These are phyloP conservation scores for Flaveria robusta DNA, from an alignment of 129 eudicot genomes.

Conservation along the genomic window DNA sequence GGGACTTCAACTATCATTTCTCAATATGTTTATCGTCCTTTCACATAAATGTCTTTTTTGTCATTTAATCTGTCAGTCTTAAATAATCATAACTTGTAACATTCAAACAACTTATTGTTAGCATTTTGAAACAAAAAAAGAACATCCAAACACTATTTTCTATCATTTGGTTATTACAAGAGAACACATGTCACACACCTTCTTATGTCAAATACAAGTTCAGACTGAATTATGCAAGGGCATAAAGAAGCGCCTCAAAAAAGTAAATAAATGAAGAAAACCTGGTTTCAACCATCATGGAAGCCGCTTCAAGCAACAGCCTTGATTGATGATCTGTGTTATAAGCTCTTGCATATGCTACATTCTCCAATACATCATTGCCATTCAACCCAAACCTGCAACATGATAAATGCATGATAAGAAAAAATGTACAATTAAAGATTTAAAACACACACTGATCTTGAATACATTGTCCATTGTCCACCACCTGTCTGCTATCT, in stretches of 20 bases:
- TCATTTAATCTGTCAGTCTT: background rate
- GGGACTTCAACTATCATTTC: background rate
- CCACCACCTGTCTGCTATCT: conserved; percentile 83
- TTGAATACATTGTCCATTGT: background rate
- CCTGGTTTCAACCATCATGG: conserved; percentile 99
- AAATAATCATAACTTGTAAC: background rate
- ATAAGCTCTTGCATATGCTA: conserved; percentile 94
- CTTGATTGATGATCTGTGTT: conserved; percentile 97
- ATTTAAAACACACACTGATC: background rate
- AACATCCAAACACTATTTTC: background rate
- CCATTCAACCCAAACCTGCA: conserved; percentile 90
- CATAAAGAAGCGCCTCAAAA: background rate
- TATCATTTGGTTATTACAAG: background rate
- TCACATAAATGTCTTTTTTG: background rate
- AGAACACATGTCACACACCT: background rate
- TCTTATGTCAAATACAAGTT: background rate
- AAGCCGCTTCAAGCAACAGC: conserved; percentile 93
- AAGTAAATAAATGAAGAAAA: conserved; percentile 15
- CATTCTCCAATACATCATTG: conserved; percentile 88
- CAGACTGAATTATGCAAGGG: background rate
- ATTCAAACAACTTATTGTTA: background rate
- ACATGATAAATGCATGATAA: background rate
- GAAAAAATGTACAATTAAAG: background rate
- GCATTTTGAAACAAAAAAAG: background rate
- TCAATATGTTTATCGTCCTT: background rate